A percentile compares a stretch with the other conserved stretches of the same genome.
phyloP scores from a whole-genome alignment of 2,329 filamentous ascomycete species.

The Colletotrichum chlorophyti region DNA sequence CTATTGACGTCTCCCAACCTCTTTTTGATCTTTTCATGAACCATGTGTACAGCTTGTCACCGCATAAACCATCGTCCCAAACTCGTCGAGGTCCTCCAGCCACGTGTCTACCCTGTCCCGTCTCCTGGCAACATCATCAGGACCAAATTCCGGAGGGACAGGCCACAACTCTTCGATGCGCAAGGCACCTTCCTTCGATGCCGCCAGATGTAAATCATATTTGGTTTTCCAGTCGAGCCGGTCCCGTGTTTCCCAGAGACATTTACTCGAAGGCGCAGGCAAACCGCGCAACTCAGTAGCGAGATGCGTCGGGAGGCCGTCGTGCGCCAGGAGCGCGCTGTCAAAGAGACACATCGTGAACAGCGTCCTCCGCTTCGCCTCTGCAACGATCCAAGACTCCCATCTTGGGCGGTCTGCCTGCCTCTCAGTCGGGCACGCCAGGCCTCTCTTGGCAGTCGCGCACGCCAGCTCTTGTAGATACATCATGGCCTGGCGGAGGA shows the following conservation, averaged over 20 bases:
- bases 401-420: conserved; percentile 48
- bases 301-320: conserved; percentile 53
- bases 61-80: conserved; percentile 59
- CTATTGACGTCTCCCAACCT: no score
- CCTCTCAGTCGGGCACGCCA: conserved; percentile 51
- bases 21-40: no score
- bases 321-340: conserved; percentile 51
- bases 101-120: conserved; percentile 52
- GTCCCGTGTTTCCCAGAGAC: conserved; percentile 49
- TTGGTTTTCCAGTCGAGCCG: conserved; percentile 47
- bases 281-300: conserved; percentile 55
- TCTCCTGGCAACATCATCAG: conserved; percentile 37
- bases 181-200: conserved; percentile 49
- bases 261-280: conserved; percentile 47
- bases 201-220: conserved; percentile 49
- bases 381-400: conserved; percentile 61
- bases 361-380: conserved; percentile 58
- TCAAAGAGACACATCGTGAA: conserved; percentile 62
- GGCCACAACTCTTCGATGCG: conserved; percentile 60
- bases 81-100: conserved; percentile 59
- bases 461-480: conserved; percentile 58
- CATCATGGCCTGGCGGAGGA: conserved; percentile 52
- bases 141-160: conserved; percentile 38
- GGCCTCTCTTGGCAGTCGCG: conserved; percentile 43
- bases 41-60: conserved; percentile 54